Base-by-base conservation (phyloP, 805 yeast genomes). In the Monosporozyma yasuniensis region DNA sequence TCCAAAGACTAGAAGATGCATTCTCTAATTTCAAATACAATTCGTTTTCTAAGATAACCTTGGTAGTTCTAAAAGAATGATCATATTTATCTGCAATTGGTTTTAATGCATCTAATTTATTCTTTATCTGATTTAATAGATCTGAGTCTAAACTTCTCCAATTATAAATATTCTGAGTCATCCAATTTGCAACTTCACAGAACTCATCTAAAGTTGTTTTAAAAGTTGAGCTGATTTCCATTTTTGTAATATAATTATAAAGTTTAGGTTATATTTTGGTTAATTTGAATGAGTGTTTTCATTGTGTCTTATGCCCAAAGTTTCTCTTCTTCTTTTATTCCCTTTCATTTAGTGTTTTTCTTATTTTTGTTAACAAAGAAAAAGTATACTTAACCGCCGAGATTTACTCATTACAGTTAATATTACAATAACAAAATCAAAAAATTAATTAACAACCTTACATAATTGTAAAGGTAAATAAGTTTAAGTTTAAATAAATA, bases 1-100 rank as follows among this genome's bases (percentile, higher is more conserved):
- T 73, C 77, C 77, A 73, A 10, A 71, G 48, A 14, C 55, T 61
- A 12, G 71, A 62, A 1, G 70, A 64, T 8, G 61, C 51, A 34
- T 58, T 53, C 27, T 69, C 72, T 23, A 69, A 50, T 18, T 59
- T 52, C 18, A 57, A 38, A 1, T 54, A 23, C 1, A 54, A 16
- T 1, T 57, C 66, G 0, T 57, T 55, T 8, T 58, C 51, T 7
- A 57, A 50, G 2, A 50, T 48, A 2, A 59, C 51, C 3, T 58
- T 56, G 9, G 56, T 55, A 0, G 61, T 53, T 45, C 66, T 56
- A 21, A 68, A 55, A 3, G 64, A 51, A 7, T 65, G 50, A 21
- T 63, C 66, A 44, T 62, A 59, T 21, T 67, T 59, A 50, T 67
- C 71, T 0, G 67, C 65, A 25, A 65, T 50, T 0, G 70, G 69